Evolutionary conservation across 2,329 filamentous ascomycete species (phyloP).

Genomic region (Beauveria scarabaeidicola): DNA sequence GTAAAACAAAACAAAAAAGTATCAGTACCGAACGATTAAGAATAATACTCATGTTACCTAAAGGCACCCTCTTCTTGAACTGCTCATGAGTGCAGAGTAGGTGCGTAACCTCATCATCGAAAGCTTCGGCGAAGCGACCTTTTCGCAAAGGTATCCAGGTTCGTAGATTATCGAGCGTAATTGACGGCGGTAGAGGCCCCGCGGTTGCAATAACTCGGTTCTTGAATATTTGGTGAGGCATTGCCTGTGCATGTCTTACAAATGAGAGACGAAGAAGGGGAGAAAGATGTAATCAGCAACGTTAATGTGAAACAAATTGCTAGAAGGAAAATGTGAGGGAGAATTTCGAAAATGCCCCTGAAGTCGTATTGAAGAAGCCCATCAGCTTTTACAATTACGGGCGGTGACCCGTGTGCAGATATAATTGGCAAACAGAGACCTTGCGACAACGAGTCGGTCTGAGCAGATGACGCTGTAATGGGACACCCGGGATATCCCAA

Average conservation of each 20-base stretch:
- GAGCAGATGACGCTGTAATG: background rate
- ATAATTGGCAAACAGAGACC: background rate
- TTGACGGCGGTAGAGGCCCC: slow-evolving; percentile 45
- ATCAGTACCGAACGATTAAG: background rate
- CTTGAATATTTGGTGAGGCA: slow-evolving; percentile 39
- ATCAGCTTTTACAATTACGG: background rate
- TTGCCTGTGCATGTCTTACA: slow-evolving; percentile 7
- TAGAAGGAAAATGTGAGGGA: background rate
- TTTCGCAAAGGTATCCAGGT: slow-evolving; percentile 58
- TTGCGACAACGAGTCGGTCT: background rate
- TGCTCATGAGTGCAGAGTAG: slow-evolving; percentile 57
- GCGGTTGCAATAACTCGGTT: slow-evolving; percentile 46
- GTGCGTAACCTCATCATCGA: slow-evolving; percentile 58
- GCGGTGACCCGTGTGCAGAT: background rate
- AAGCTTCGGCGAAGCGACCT: slow-evolving; percentile 44
- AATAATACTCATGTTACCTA: slow-evolving; percentile 21
- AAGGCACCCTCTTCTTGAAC: slow-evolving; percentile 39
- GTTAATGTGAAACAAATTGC: background rate
- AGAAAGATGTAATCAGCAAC: background rate
- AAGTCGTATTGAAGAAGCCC: background rate
- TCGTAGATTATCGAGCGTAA: slow-evolving; percentile 47
- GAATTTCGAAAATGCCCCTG: background rate
- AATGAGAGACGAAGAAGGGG: background rate
- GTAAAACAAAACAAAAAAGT: background rate
- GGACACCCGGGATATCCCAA: no score